A percentile compares a stretch with the other conserved stretches of the same genome.
These are phyloP conservation scores for Triadica sebifera DNA, from an alignment of 345 rosid species.

Conservation along the genomic window DNA sequence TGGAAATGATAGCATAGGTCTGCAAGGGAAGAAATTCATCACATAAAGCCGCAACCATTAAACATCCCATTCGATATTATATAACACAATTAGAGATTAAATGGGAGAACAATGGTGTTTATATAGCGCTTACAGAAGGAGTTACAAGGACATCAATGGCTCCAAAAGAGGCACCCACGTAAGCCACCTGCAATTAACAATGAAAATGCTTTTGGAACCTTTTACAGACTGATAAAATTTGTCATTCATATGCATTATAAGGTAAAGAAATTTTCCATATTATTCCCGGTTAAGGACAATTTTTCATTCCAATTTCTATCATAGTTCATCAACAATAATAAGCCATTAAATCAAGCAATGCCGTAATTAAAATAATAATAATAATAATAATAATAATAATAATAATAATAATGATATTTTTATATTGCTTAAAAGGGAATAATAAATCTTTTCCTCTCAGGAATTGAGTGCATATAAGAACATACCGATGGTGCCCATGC, in stretches of 20 bases:
- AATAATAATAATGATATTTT: background rate
- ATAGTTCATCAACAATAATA: background rate
- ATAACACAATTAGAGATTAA: background rate
- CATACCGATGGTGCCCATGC: slow-evolving; percentile 66
- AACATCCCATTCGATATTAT: background rate
- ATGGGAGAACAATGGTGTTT: background rate
- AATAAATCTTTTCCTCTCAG: background rate
- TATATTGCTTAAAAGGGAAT: background rate
- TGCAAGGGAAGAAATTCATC: slow-evolving; percentile 22
- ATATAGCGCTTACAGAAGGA: slow-evolving; percentile 39
- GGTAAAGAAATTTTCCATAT: background rate
- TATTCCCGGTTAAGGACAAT: background rate
- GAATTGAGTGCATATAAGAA: slow-evolving; percentile 11
- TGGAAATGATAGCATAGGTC: slow-evolving; percentile 54
- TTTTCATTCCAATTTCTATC: background rate
- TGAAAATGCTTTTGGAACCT: background rate
- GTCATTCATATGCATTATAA: background rate
- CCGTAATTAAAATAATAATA: background rate
- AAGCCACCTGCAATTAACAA: slow-evolving; percentile 43
- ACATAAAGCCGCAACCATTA: background rate
- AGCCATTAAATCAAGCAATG: background rate
- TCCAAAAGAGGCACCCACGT: slow-evolving; percentile 52
- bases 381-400: background rate
- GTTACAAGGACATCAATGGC: slow-evolving; percentile 45
- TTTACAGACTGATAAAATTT: background rate